Percentiles rank a stretch among this genome's conserved stretches.
phyloP scores from a whole-genome alignment of 78 protist species.

The Ministeria vibrans region DNA sequence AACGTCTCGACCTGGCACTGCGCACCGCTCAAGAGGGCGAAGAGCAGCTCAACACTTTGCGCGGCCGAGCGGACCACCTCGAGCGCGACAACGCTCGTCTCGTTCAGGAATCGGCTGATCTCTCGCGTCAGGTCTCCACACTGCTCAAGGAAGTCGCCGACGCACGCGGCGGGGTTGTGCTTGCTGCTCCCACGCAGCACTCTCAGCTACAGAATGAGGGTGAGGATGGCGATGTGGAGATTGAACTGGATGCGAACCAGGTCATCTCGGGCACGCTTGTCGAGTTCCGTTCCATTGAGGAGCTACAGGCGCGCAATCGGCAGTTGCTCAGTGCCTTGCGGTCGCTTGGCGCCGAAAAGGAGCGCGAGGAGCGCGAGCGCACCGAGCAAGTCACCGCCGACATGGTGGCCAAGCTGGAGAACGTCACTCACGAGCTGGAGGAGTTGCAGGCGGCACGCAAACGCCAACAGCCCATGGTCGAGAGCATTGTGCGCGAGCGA shows the following conservation, averaged over 20 bases:
- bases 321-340: not conserved
- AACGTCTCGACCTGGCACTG: not conserved
- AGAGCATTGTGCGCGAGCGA: not conserved
- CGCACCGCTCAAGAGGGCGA: not conserved
- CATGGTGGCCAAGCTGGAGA: not conserved
- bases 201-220: too few species aligned
- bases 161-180: not conserved
- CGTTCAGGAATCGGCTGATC: not conserved
- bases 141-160: not conserved
- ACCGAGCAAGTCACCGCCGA: not conserved
- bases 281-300: not conserved
- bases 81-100: not conserved
- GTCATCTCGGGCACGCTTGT: not conserved
- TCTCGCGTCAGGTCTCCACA: not conserved
- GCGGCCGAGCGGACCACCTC: not conserved
- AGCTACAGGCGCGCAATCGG: not conserved
- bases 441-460: not conserved
- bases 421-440: not conserved
- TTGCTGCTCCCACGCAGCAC: too few species aligned
- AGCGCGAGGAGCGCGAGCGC: not conserved
- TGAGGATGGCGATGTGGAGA: not conserved
- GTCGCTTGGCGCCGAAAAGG: not conserved
- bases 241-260: not conserved
- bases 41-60: not conserved
- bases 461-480: not conserved